Evolutionary conservation across 768 basidiomycete genomes (phyloP), one percentile per base, ranked within the genome.

Genomic region (Lentinula sp.): DNA sequence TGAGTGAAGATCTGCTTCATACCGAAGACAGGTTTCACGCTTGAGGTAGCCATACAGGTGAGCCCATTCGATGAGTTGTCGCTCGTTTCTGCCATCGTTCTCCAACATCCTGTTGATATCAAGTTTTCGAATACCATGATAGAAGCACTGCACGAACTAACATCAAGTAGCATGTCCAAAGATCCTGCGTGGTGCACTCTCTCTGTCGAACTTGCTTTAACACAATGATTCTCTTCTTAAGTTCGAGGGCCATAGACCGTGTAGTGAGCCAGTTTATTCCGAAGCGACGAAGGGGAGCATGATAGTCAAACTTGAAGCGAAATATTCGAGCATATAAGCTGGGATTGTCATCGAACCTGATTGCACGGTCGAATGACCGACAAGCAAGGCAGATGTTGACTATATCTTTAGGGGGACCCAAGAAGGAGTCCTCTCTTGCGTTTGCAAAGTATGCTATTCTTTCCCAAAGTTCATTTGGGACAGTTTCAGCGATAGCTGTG

Each of bases 161-260:
- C 81, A 85, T 83, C 39, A 84, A 60, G 63, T 80, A 84, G 10
- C 73, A 76, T 16, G 75, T 78, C 84, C 84, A 85, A 15, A 85
- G 70, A 64, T 83, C 82, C 54, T 80, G 74, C 34, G 59, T 53
- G 31, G 61, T 57, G 32, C 69, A 66, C 3, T 60, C 52, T 55
- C 62, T 65, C 8, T 57, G 61, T 55, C 76, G 75, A 60, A 85
- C 77, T 59, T 78, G 76, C 48, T 70, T 70, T 32, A 85, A 65
- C 4, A 75, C 73, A 28, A 51, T 43, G 65, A 74, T 80, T 18
- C 81, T 76, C 56, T 75, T 73, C 50, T 72, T 70, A 60, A 84
- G 70, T 68, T 84, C 83, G 18, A 54, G 63, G 9, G 80, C 74
- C 7, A 82, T 62, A 62, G 71, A 75, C 10, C 67, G 64, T 35